Evolutionary conservation across 2,329 filamentous ascomycete genomes (phyloP), one percentile per base, ranked within the genome.

Genomic region (Claviceps quebecensis): DNA sequence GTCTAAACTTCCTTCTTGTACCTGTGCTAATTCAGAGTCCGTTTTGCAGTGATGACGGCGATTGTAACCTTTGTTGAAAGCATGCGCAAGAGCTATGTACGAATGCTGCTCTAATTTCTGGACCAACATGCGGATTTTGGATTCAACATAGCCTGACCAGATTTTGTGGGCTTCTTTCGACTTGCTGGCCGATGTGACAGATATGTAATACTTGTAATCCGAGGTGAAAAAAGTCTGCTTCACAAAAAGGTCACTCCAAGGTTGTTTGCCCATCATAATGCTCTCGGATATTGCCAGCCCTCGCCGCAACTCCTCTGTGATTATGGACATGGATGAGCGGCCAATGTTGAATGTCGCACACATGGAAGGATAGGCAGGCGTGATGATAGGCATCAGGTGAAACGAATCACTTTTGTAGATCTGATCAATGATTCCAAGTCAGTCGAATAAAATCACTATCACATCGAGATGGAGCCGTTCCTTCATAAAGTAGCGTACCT

Each of bases 381-480:
- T 98, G 62, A 98, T 97, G 67, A 98, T 87, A 29, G 93, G 93
- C 93, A 98, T 98, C 49, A 96, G 73, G 67, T 97, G 91, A 58
- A 81, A 86, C 44, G 80, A 79, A 66, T 97, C 93, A 51, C 80
- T 78, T 54, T 81, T 81, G 65, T 95, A 94, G 34, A 89, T 72
- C 76, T 87, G 55, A 48, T 29, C n/a, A 36, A 52, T 49, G 51
- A 19, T 34, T 14, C 19, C 26, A 16, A 34, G 29, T 55, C 26
- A 57, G 62, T 54, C 52, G 29, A 34, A 34, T 34, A 34, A 11
- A 34, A 9, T 34, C 29, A 34, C 29, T 50, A 47, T 29, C 5
- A 43, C 14, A 6, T 19, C 8, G 1, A 43, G 13, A 19, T 16
- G 16, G 8, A 17, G 3, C 11, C 45, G 2, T n/a, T 17, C 5